Evolutionary conservation across 805 yeast species (phyloP), one percentile per base, ranked within the genome.

Genomic region (Lipomyces chichibuensis): DNA sequence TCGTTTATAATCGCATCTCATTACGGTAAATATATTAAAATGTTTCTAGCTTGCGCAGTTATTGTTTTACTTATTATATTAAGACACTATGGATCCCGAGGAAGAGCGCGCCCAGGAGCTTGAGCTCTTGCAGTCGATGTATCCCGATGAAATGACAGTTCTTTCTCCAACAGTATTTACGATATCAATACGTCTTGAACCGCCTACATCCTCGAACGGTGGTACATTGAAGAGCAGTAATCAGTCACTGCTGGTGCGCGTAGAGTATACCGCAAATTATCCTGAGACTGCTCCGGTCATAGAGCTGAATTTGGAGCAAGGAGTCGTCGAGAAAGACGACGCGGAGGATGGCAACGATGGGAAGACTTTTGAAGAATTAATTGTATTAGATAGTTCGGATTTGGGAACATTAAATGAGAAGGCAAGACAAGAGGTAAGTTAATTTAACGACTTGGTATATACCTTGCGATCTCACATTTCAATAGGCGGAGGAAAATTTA

Each of bases 71-170:
- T 43, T 8, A 43, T 43, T 23, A n/a, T 5, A 25, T 52, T 49
- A 52, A 8, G 20, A 25, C 7, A 52, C 9, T 8, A 91, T 91
- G 96, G 93, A 90, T 73, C 85, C 88, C 65, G 75, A 78, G 62
- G 97, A 91, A 77, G 98, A 95, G 75, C 98, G 94, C 76, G 77
- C 75, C 35, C 97, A 94, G 79, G 99, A 94, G 77, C 77, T 95
- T 57, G 98, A 93, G 77, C 92, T 95, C 62, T 83, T 94, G 65
- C 88, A 91, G 75, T 88, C 96, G 20, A 94, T 94, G 64, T 94
- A 95, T 76, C 99, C 98, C 5, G 98, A 94, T 75, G 99, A 94
- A 77, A 79, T 91, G 39, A 79, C 76, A n/a, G 74, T 75, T 9
- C 73, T 82, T 46, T 75, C 84, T 1, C 84, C 83, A 25, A 77